Evolutionary conservation across 2,329 filamentous ascomycete species (phyloP), one percentile per base, ranked within the genome.

Genomic region (Sporothrix globosa): DNA sequence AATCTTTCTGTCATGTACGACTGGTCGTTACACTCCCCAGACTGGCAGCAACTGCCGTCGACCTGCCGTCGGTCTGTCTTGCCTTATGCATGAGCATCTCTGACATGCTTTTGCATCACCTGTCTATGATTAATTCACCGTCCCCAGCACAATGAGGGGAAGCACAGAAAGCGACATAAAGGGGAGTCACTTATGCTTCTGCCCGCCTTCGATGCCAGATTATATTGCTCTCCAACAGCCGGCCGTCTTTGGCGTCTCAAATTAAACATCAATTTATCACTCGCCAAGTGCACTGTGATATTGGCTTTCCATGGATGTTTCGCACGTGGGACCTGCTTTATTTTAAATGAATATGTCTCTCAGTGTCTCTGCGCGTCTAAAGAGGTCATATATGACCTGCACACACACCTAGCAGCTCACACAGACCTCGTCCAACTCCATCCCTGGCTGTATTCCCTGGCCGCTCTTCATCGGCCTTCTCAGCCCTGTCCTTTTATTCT

Each of bases 381-480:
- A 61, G 39, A 41, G 41, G 41, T 34, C 41, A 30, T 50, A 21
- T 34, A 65, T 65, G 60, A 65, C 4, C 46, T 48, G 21, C 41
- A 7, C 60, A 41, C 24, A 30, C 60, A 24, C 34, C 56, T 41
- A 19, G 21, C 13, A 4, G 13, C 39, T 63, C 14, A 48, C 39
- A 27, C 41, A 19, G 60, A 48, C 21, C 13, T 48, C 11, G 41
- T 46, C 41, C 60, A 13, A 48, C 60, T 27, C 60, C 7, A 48
- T 63, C 44, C 58, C 17, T 30, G 41, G 34, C 56, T 44, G 34
- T 61, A 11, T 41, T 44, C 6, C n/a, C 56, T 30, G 34, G 30
- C 56, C 56, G 34, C 19, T 21, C 56, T 60, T 60, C 14, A 21
- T 60, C 56, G 41, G 56, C 56, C 34, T 41, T 41, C 34, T 60